Evolutionary conservation across 2,329 filamentous ascomycete species (phyloP), one percentile per base, ranked within the genome.

Genomic region (Colletotrichum caudatum): DNA sequence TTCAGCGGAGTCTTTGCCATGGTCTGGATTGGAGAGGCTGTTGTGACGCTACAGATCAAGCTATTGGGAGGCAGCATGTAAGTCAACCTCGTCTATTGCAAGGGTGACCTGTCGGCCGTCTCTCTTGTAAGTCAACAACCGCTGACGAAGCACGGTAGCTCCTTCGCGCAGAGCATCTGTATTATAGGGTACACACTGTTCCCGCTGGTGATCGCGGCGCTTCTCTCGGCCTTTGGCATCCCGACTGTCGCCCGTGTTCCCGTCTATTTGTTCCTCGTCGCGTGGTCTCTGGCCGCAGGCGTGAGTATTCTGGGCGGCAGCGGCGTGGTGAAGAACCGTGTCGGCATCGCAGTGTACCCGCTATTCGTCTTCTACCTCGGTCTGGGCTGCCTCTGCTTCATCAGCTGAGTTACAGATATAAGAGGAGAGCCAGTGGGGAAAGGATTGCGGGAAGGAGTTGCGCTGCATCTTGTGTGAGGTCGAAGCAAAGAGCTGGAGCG

Each of bases 131-230:
- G 39, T 12, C n/a, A 61, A n/a, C 35, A 51, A 29, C 57, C 68
- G 35, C 58, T 72, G 59, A 66, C 59, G 23, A 77, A 46, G 54
- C 26, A 44, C 16, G 37, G 62, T 79, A 98, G 95, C 78, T 98
- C 96, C 23, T 99, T 99, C 81, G 96, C 97, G 78, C 96, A 99
- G 82, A 97, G 94, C 69, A 90, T 99, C 76, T 98, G 95, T 82
- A 97, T 99, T 77, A 99, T 99, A 80, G 96, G 96, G 57, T 99
- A 99, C 82, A 99, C 96, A 1, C 89, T 99, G 67, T 99, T 99
- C 84, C 96, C 96, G 2, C 89, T 99, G 64, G 96, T 98, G 76
- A 93, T 99, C 76, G 97, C 97, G 9, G 91, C 95, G 1, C 84
- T 98, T 63, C 89, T 99, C 74, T 97, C 94, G 67, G 95, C 95